Evolutionary conservation across 2,329 filamentous ascomycete genomes (phyloP), one percentile per base, ranked within the genome.

Genomic region (Colletotrichum sojae): DNA sequence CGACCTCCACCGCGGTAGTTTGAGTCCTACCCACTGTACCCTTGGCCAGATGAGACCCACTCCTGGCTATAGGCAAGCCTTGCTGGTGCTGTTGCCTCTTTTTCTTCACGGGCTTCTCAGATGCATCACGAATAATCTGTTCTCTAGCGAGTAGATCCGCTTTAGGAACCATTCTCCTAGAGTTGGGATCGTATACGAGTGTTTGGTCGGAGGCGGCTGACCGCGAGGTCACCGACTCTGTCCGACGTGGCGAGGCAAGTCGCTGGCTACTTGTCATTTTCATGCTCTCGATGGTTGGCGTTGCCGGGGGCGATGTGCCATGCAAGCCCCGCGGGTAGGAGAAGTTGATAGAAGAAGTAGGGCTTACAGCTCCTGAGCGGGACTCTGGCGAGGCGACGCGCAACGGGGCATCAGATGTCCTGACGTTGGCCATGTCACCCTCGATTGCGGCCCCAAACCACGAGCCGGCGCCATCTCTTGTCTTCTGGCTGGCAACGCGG

Each of bases 181-280:
- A 90, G 73, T 91, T 91, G n/a, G 89, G 83, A 71, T 91, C 89
- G 73, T 90, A 90, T 54, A 92, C 86, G 76, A 92, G 73, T 39
- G 81, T 77, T 71, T 84, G 75, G 49, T 84, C 80, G 49, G 81
- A 76, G 6, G 71, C 63, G 2, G 72, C 68, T 18, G 74, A 71
- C 64, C 72, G 73, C 10, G 73, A 74, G 9, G 73, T 71, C 4
- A 71, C 71, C 1, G 78, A 73, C 27, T 73, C 72, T 8, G 67
- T 70, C 53, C 73, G 75, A 16, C 72, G 73, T 12, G 73, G 75
- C 52, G 78, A 75, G 22, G 71, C 65, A 69, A 55, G 63, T 67
- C 65, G 69, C 69, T 71, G 71, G 69, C 55, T 70, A 67, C 54
- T 48, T 72, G 71, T 71, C 67, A 71, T 64, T 72, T 43, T 63